phyloP scores from a whole-genome alignment of 768 basidiomycete species.

The Calocera viscosa region DNA sequence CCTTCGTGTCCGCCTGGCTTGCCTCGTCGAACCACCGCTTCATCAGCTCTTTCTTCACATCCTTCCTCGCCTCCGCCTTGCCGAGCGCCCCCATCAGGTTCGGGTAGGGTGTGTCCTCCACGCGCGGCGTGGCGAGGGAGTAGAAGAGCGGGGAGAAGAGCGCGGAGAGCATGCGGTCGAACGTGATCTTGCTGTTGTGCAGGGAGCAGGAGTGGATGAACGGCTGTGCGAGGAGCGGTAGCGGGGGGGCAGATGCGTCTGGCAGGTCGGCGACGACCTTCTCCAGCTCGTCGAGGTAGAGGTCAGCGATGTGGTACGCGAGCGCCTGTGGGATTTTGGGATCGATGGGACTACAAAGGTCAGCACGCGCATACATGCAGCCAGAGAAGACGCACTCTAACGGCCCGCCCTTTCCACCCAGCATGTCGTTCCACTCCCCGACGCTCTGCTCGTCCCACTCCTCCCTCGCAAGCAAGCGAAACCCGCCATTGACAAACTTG shows the following conservation, averaged over 20 bases:
- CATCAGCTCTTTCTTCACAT: slow-evolving; percentile 46
- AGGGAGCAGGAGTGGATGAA: slow-evolving; percentile 59
- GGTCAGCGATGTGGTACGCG: slow-evolving; percentile 74
- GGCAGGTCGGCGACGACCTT: slow-evolving; percentile 26
- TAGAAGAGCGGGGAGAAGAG: slow-evolving; percentile 58
- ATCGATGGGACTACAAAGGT: slow-evolving; percentile 46
- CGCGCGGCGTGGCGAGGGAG: slow-evolving; percentile 30
- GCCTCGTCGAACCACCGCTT: slow-evolving; percentile 59
- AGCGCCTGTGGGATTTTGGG: slow-evolving; percentile 63
- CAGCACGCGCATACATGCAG: background rate
- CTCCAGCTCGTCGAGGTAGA: slow-evolving; percentile 82
- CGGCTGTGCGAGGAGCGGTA: slow-evolving; percentile 44
- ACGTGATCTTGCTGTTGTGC: slow-evolving; percentile 52
- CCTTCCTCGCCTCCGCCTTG: slow-evolving; percentile 9
- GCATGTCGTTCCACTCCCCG: slow-evolving; percentile 53
- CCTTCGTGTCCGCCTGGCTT: slow-evolving; percentile 57
- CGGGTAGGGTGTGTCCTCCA: slow-evolving; percentile 20
- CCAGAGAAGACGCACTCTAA: slow-evolving; percentile 48
- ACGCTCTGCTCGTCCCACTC: slow-evolving; percentile 52
- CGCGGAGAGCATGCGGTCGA: slow-evolving; percentile 57
- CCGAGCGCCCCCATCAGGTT: slow-evolving; percentile 14
- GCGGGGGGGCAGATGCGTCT: slow-evolving; percentile 36
- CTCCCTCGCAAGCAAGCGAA: slow-evolving; percentile 58
- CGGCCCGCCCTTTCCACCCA: slow-evolving; percentile 60
- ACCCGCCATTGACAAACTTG: slow-evolving; percentile 73